These are phyloP conservation scores for Pestalotiopsis sp. DNA, from an alignment of 2,329 filamentous ascomycete genomes.

Conservation along the genomic window DNA sequence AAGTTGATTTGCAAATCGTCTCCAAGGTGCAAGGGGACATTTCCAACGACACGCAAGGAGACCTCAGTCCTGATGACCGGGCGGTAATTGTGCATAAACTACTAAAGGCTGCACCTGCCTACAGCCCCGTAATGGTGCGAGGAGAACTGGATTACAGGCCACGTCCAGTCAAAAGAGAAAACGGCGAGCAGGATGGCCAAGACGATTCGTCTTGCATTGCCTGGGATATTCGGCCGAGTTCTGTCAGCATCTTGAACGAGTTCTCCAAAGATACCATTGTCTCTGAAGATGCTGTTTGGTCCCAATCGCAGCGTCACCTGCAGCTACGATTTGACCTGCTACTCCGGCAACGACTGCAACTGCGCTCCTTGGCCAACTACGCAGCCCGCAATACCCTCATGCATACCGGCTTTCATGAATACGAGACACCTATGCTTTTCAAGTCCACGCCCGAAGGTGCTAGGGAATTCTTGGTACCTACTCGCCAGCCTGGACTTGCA, in stretches of 20 bases:
- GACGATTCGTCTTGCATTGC: neutral
- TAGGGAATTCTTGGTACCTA: constrained; percentile 91
- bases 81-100: constrained; percentile 39
- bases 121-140: constrained; percentile 55
- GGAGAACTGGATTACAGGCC: constrained; percentile 37
- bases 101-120: constrained; percentile 49
- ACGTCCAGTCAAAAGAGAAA: constrained; percentile 8
- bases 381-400: constrained; percentile 40
- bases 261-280: constrained; percentile 79
- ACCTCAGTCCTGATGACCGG: constrained; percentile 21
- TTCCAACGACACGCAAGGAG: too few species aligned
- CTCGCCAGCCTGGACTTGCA: constrained; percentile 72
- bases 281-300: constrained; percentile 73
- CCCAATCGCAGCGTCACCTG: constrained; percentile 76
- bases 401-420: constrained; percentile 63
- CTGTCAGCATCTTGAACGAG: constrained; percentile 69
- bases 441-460: constrained; percentile 97
- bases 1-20: constrained; percentile 40
- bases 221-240: constrained; percentile 64
- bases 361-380: constrained; percentile 62
- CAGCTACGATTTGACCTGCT: constrained; percentile 77
- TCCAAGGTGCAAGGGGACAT: constrained; percentile 47
- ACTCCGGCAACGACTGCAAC: constrained; percentile 69
- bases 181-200: neutral
- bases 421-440: constrained; percentile 94